These are phyloP conservation scores for Colletotrichum ledebouriae DNA, from an alignment of 2,329 filamentous ascomycete genomes.

Conservation along the genomic window DNA sequence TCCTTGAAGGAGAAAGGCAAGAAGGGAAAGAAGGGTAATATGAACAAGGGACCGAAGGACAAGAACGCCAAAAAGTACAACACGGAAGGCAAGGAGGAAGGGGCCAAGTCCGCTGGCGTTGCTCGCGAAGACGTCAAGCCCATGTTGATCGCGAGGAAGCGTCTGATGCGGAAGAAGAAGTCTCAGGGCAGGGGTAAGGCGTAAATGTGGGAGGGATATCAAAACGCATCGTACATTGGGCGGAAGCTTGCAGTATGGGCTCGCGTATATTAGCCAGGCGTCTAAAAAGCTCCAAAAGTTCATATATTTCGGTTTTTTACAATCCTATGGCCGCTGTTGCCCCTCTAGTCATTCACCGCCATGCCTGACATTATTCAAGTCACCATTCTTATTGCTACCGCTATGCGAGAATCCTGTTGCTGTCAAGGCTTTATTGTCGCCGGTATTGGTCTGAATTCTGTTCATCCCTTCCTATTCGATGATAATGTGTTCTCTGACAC, in stretches of 20 bases:
- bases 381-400: too few species aligned
- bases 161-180: constrained; percentile 81
- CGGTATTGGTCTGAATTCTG: too few species aligned
- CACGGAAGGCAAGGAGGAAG: constrained; percentile 51
- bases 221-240: neutral
- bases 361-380: too few species aligned
- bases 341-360: too few species aligned
- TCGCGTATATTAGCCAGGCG: neutral
- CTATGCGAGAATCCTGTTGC: too few species aligned
- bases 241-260: neutral
- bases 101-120: constrained; percentile 33
- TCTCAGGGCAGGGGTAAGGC: constrained; percentile 52
- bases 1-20: constrained; percentile 52
- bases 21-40: constrained; percentile 47
- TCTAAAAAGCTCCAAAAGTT: constrained; percentile 1
- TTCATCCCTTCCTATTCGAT: too few species aligned
- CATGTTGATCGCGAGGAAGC: constrained; percentile 88
- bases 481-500: too few species aligned
- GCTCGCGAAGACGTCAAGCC: constrained; percentile 65
- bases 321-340: too few species aligned
- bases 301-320: too few species aligned
- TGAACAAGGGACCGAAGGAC: constrained; percentile 45
- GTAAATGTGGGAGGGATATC: neutral
- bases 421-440: too few species aligned
- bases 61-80: constrained; percentile 48